phyloP scores from a whole-genome alignment of 352 stramenopile species.

The Elongisporangium senticosum region DNA sequence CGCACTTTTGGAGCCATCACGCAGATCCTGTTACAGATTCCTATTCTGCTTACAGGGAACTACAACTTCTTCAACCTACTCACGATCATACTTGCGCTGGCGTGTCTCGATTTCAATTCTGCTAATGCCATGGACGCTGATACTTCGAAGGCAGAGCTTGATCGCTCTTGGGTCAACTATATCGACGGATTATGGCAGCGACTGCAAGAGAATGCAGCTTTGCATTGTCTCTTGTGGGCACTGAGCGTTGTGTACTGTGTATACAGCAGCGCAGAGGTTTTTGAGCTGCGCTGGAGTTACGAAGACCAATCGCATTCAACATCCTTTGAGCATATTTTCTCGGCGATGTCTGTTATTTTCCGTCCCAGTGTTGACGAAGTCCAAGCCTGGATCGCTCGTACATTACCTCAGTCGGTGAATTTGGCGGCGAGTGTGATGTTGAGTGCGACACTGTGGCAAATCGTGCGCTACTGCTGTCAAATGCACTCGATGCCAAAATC shows the following conservation, averaged over 20 bases:
- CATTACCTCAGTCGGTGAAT: constrained; percentile 20
- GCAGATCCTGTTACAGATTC: constrained; percentile 79
- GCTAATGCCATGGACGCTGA: background rate
- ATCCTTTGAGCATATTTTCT: background rate
- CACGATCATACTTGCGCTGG: constrained; percentile 45
- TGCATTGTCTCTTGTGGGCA: constrained; percentile 3
- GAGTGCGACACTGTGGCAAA: constrained; percentile 22
- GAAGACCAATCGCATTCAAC: background rate
- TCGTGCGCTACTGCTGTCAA: constrained; percentile 8
- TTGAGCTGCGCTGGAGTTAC: constrained; percentile 8
- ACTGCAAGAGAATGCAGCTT: constrained; percentile 15
- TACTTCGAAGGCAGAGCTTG: background rate
- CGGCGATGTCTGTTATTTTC: constrained; percentile 16
- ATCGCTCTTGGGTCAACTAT: background rate
- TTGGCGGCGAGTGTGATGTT: constrained; percentile 11
- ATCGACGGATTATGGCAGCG: background rate
- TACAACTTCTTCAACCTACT: constrained; percentile 95
- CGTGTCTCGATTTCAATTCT: constrained; percentile 21
- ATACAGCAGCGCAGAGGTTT: constrained; percentile 20
- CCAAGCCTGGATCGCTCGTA: constrained; percentile 33
- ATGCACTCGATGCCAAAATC: background rate
- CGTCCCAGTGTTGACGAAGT: constrained; percentile 27
- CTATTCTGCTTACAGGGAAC: constrained; percentile 87
- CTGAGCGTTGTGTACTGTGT: constrained; percentile 17
- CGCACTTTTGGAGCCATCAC: constrained; percentile 48